Evolutionary conservation across 2,329 filamentous ascomycete species (phyloP).

Genomic region (Colletotrichum liriopes): DNA sequence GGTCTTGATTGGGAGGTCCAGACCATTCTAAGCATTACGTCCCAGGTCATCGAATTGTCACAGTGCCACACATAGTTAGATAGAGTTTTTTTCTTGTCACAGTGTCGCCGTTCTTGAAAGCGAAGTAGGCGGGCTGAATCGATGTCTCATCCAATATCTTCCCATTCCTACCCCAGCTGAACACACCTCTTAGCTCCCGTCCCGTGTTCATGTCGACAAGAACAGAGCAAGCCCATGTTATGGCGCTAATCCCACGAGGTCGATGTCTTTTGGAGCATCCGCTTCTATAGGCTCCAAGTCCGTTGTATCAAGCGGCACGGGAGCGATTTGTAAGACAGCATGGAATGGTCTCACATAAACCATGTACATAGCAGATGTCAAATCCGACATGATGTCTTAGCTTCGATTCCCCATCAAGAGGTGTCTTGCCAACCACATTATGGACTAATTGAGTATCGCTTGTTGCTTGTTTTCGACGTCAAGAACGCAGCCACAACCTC

Average conservation of each 20-base stretch:
- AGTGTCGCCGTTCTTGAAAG: neutral
- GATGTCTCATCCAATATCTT: neutral
- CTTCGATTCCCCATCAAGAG: neutral
- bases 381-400: constrained; percentile 4
- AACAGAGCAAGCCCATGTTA: constrained; percentile 1
- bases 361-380: neutral
- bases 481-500: neutral
- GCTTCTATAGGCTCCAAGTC: neutral
- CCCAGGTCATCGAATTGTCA: neutral
- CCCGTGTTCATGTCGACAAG: neutral
- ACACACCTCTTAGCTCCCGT: neutral
- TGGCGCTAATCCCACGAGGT: constrained; percentile 10
- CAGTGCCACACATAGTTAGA: neutral
- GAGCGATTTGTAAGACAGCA: neutral
- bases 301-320: neutral
- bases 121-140: neutral
- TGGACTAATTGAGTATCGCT: neutral
- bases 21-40: too few relatives aligned
- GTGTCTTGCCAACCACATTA: neutral
- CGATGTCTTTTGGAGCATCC: neutral
- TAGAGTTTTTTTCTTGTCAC: neutral
- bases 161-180: neutral
- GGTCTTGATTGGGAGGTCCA: too few relatives aligned
- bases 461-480: neutral
- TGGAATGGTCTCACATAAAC: constrained; percentile 7